Evolutionary conservation across 306 rosid genomes (phyloP), one percentile per base, ranked within the genome.

Genomic region (Acmispon strigosus): DNA sequence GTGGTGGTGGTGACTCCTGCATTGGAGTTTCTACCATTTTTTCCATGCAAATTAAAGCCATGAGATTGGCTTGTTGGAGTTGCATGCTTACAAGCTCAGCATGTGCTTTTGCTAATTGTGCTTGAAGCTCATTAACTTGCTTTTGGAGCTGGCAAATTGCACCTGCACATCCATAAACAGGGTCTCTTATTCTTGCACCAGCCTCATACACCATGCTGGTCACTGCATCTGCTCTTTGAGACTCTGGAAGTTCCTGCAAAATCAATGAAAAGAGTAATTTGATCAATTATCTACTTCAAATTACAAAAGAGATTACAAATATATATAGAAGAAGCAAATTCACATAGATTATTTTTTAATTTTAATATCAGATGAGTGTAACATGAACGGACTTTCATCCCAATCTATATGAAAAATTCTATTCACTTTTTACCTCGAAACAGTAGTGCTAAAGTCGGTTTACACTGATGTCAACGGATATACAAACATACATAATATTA

Each of bases 161-260:
- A 42, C 98, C 98, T 2, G 98, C 96, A 64, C 89, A 81, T 0
- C 98, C 98, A 8, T 92, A 92, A 0, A 92, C 88, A 0, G 98
- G 98, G 68, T 92, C 93, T 73, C 98, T 82, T 66, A 92, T 84
- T 67, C 98, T 92, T 45, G 98, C 96, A 36, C 93, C 63, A 0
- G 98, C 98, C 66, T 92, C 98, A n/a, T 92, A 92, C 12, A 92
- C 98, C 96, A 92, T 86, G 84, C 98, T 92, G 22, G 86, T 89
- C 78, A 92, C 98, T 24, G 98, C 98, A 52, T 92, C 96, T 0
- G 96, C 93, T 74, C 98, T 87, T 52, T 92, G 96, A 48, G 79
- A 45, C 64, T 92, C 96, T n/a, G 98, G 98, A 59, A 92, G 84
- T 49, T 92, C 96, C 98, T 92, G 81, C 10, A 8, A 79, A 68